Base-by-base conservation (phyloP, 805 yeast species). In the Metschnikowia picachoensis region DNA sequence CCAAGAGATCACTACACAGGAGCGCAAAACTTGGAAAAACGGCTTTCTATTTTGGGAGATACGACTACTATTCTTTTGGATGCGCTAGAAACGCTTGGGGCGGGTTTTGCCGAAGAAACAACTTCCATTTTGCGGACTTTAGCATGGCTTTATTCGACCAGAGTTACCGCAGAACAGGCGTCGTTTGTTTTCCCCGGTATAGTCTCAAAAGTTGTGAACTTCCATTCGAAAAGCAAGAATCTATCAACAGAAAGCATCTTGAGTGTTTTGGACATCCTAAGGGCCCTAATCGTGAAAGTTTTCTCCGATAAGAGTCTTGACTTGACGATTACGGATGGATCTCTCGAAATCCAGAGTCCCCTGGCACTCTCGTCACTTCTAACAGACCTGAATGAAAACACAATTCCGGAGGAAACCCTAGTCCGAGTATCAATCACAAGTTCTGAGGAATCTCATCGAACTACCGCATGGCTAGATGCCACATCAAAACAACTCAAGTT, bases 161-260 rank as follows among this genome's bases (percentile, higher is more conserved):
- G 53, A 9, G 59, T 68, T 3, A 37, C 63, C 7, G 30, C 70
- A 4, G 66, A 66, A n/a, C 67, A 65, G 32, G 41, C 68, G 7
- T 60, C 74, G 10, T 61, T 61, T 35, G 68, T 71, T 2, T 56
- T 72, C n/a, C 77, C 77, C 1, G 77, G 77, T 1, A 51, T 66
- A 5, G 53, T 64, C 1, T 70, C 75, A 4, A 55, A 62, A 37
- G 45, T 68, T 14, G 59, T 68, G 4, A 61, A 62, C 15, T 69
- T 65, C 47, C 56, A 50, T 16, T 43, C 62, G 0, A 28, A 38
- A 4, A 46, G 63, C 0, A 57, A 53, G 28, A 58, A 49, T 33
- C 34, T 70, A 17, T 64, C 66, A 44, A 61, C 49, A 16, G 47
- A 56, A 2, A 43, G 64, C 1, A 38, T 66, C 6, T 46, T 61